These are phyloP conservation scores for Salisapilia sapeloensis DNA, from an alignment of 352 stramenopile species.

Conservation along the genomic window DNA sequence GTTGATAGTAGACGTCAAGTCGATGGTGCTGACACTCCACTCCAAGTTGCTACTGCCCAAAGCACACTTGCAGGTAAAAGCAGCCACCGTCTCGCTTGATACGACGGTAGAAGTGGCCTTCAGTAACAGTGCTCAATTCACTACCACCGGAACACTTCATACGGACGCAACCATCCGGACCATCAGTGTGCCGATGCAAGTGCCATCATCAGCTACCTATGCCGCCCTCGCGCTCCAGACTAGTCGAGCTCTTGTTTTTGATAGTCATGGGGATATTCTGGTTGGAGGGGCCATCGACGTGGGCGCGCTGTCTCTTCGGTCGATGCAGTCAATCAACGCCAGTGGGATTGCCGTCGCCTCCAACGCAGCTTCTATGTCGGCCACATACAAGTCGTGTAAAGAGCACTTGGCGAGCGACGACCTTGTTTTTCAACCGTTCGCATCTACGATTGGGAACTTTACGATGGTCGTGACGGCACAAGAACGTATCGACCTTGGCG, in stretches of 20 bases:
- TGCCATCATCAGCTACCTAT: background rate
- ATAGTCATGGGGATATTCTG: constrained; percentile 34
- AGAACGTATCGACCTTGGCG: constrained; percentile 33
- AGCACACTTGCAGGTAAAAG: constrained; percentile 13
- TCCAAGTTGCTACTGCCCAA: constrained; percentile 23
- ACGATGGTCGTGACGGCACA: constrained; percentile 33
- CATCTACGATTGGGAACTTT: constrained; percentile 21
- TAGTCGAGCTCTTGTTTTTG: constrained; percentile 10
- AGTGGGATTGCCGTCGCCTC: no score
- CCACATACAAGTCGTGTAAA: constrained; percentile 4
- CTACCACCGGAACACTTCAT: constrained; percentile 21
- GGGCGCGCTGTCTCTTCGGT: constrained; percentile 25
- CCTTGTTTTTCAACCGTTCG: constrained; percentile 10
- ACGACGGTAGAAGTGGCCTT: constrained; percentile 21
- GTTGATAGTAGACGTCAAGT: constrained; percentile 15
- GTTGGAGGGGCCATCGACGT: constrained; percentile 27
- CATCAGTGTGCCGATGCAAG: constrained; percentile 2
- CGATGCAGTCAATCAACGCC: no score
- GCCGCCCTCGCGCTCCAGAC: background rate
- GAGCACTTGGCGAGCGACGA: constrained; percentile 11
- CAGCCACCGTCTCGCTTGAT: constrained; percentile 33
- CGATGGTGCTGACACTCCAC: constrained; percentile 20
- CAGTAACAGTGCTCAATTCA: constrained; percentile 17
- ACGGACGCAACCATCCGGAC: constrained; percentile 31
- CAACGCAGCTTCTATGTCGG: constrained; percentile 30